Conservation (phyloP, 2,329 filamentous ascomycete species). For the Diatrype stigma region DNA sequence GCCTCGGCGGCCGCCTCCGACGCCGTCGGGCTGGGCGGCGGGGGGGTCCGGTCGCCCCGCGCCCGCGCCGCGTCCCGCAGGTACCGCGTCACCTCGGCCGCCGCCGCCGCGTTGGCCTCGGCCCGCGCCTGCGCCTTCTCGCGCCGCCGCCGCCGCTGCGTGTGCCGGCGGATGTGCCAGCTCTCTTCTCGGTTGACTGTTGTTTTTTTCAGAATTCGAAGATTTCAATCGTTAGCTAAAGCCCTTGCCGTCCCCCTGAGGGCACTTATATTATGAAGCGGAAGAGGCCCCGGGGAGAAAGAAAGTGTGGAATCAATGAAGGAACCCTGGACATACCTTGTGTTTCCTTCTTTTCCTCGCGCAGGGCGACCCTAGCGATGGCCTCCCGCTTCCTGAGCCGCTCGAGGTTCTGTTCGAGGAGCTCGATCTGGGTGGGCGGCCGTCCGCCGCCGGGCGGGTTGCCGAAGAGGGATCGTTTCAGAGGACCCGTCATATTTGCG, state of each 20-base stretch:
- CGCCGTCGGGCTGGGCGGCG: background rate
- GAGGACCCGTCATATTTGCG: background rate
- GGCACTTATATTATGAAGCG: no score
- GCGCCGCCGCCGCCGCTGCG: background rate
- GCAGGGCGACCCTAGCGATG: background rate
- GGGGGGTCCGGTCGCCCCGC: background rate
- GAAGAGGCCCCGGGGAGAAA: no score
- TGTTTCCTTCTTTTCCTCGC: background rate
- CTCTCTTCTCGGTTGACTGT: background rate
- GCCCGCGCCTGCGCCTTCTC: slow-evolving; percentile 2
- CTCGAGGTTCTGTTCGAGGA: background rate
- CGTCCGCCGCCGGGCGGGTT: background rate
- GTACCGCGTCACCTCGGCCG: background rate
- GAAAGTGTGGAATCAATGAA: background rate
- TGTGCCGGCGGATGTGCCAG: background rate
- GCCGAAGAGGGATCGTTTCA: background rate
- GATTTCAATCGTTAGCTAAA: no score
- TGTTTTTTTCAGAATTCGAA: background rate
- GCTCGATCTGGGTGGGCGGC: background rate
- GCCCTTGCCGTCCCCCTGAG: no score
- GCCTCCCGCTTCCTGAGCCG: background rate
- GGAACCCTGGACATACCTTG: background rate
- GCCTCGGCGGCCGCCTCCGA: background rate
- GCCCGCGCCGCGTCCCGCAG: background rate
- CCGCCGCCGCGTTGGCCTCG: slow-evolving; percentile 4